Conservation (phyloP, 2,329 filamentous ascomycete genomes). For the Monosporascus sp. region DNA sequence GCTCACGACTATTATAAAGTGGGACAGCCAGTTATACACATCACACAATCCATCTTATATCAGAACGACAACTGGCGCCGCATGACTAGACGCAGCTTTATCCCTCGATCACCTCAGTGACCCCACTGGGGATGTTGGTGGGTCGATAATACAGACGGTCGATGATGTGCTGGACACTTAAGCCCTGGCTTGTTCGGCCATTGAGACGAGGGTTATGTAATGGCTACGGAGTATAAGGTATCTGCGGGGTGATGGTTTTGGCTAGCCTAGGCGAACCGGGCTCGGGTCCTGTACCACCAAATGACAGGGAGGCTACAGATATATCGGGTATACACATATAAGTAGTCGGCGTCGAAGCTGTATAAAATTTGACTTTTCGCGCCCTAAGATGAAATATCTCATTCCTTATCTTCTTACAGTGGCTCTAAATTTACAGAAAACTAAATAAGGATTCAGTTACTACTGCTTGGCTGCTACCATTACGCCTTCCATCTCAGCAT, state of each 20-base stretch:
- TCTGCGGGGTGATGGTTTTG: neutral
- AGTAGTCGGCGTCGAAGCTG: neutral
- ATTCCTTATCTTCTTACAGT: neutral
- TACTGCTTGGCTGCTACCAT: neutral
- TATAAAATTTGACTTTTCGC: neutral
- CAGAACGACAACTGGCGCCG: neutral
- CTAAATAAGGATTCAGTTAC: conserved; percentile 3
- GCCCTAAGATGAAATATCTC: neutral
- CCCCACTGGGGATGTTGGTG: too few relatives aligned
- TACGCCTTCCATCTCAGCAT: conserved; percentile 49
- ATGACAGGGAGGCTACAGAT: neutral
- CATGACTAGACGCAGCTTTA: too few relatives aligned
- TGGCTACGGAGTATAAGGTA: neutral
- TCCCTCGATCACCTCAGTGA: too few relatives aligned
- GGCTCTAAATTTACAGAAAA: neutral
- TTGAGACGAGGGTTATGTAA: neutral
- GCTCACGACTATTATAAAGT: neutral
- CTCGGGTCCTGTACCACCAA: neutral
- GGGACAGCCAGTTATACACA: neutral
- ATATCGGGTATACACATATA: neutral
- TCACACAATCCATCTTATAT: neutral
- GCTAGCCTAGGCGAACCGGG: too few relatives aligned
- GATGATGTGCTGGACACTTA: too few relatives aligned
- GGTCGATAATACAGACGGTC: too few relatives aligned
- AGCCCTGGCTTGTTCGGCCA: neutral